Conservation (phyloP, 169 alveolate species). For the Eimeria praecox region DNA sequence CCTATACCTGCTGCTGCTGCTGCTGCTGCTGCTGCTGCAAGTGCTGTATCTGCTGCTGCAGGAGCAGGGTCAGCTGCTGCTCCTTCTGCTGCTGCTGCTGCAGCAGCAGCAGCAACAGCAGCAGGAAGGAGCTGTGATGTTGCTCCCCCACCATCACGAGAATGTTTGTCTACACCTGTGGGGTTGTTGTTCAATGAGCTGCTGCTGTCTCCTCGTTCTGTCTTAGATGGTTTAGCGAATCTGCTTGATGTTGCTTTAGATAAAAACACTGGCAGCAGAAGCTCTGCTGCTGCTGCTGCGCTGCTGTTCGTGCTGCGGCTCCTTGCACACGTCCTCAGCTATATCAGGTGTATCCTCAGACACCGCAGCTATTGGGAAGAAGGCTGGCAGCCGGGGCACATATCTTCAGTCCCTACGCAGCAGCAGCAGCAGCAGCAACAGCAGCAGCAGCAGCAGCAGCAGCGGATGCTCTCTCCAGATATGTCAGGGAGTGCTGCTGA, state of each 20-base stretch:
- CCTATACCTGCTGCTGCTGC: not conserved
- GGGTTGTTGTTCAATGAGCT: constrained; percentile 85
- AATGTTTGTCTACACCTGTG: constrained; percentile 79
- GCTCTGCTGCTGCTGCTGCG: constrained; percentile 4
- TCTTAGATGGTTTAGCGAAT: constrained; percentile 75
- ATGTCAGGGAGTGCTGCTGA: not conserved
- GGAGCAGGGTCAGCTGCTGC: not conserved
- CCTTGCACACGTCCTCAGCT: constrained; percentile 66
- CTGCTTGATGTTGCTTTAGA: constrained; percentile 83
- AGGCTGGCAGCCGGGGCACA: not conserved
- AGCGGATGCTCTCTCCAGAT: not conserved
- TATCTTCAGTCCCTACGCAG: not conserved
- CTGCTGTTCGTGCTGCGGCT: constrained; percentile 82
- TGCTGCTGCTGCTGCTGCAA: not conserved
- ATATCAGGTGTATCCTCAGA: constrained; percentile 77
- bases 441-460: constrained; percentile 46
- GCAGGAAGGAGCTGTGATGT: not conserved
- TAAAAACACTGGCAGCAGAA: constrained; percentile 83
- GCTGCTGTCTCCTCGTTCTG: constrained; percentile 79
- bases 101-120: not conserved
- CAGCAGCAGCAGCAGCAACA: not conserved
- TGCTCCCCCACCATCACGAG: constrained; percentile 71
- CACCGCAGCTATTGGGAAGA: constrained; percentile 76
- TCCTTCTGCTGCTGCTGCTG: too few relatives aligned
- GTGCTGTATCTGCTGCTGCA: not conserved